Evolutionary conservation across 169 alveolate species (phyloP).

Genomic region (Plasmodium reichenowi): DNA sequence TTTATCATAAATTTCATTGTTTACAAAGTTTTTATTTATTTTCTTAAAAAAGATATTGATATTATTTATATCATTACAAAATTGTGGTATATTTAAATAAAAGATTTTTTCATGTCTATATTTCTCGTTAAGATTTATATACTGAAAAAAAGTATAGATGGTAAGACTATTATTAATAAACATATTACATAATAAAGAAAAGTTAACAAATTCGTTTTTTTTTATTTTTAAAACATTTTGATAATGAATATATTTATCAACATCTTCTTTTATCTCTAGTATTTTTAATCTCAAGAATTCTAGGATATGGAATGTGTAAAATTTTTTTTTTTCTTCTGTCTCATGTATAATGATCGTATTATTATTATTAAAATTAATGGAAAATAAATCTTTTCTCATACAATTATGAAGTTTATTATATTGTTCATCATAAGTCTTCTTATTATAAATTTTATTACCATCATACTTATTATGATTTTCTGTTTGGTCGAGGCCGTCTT

Average conservation of each 20-base stretch:
- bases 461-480: too few species aligned
- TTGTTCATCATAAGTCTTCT: not conserved
- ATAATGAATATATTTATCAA: conserved; percentile 46
- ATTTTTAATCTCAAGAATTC: conserved; percentile 47
- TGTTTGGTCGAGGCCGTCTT: too few species aligned
- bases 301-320: conserved; percentile 24
- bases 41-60: conserved; percentile 24
- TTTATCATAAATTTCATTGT: conserved; percentile 30
- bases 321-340: not conserved
- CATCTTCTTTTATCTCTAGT: conserved; percentile 24
- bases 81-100: not conserved
- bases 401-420: not conserved
- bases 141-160: conserved; percentile 35
- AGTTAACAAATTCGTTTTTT: conserved; percentile 53
- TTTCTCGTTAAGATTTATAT: conserved; percentile 21
- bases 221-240: conserved; percentile 41
- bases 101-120: conserved; percentile 6
- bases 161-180: conserved; percentile 51
- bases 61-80: conserved; percentile 15
- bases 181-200: conserved; percentile 41
- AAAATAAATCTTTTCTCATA: not conserved
- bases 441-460: not conserved
- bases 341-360: conserved; percentile 1
- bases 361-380: not conserved
- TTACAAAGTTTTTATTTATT: conserved; percentile 43